Evolutionary conservation across 164 flowering plant genomes (phyloP).

Genomic region (Warburgia ugandensis): DNA sequence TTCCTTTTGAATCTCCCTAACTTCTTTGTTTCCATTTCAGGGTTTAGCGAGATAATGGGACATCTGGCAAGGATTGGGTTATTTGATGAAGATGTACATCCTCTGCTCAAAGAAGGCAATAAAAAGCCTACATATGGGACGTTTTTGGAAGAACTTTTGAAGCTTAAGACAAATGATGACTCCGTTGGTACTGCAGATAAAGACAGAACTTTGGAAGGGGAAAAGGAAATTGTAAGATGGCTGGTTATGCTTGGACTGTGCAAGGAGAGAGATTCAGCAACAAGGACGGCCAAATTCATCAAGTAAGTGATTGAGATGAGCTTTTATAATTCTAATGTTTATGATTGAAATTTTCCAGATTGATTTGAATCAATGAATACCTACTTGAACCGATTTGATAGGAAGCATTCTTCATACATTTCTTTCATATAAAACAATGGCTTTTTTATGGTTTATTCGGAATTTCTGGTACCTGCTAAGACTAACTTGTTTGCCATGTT

Average conservation of each 20-base stretch:
- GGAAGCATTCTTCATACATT: too few relatives aligned
- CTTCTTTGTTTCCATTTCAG: slow-evolving; percentile 29
- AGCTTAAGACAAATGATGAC: slow-evolving; percentile 10
- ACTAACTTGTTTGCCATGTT: too few relatives aligned
- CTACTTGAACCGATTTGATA: too few relatives aligned
- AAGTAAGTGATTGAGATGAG: slow-evolving; percentile 54
- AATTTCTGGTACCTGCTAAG: too few relatives aligned
- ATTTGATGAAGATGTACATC: slow-evolving; percentile 46
- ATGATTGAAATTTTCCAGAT: background rate
- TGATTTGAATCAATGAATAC: background rate
- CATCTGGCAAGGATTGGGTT: slow-evolving; percentile 68
- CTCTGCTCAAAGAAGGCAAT: slow-evolving; percentile 33
- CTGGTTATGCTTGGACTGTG: slow-evolving; percentile 49
- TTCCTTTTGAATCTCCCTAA: background rate
- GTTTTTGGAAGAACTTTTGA: slow-evolving; percentile 59
- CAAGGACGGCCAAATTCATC: slow-evolving; percentile 60
- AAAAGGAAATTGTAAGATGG: slow-evolving; percentile 44
- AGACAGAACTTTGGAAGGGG: slow-evolving; percentile 22
- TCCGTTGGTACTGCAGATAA: slow-evolving; percentile 5
- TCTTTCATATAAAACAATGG: too few relatives aligned
- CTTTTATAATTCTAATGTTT: background rate
- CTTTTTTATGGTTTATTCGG: too few relatives aligned
- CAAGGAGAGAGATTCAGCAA: slow-evolving; percentile 51
- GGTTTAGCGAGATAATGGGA: slow-evolving; percentile 82
- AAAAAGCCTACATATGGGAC: slow-evolving; percentile 43